Percentiles rank a stretch among this genome's conserved stretches.
Evolutionary conservation across 1,139 yeast species (phyloP).

Genomic region (Geotrichum macrosporum): DNA sequence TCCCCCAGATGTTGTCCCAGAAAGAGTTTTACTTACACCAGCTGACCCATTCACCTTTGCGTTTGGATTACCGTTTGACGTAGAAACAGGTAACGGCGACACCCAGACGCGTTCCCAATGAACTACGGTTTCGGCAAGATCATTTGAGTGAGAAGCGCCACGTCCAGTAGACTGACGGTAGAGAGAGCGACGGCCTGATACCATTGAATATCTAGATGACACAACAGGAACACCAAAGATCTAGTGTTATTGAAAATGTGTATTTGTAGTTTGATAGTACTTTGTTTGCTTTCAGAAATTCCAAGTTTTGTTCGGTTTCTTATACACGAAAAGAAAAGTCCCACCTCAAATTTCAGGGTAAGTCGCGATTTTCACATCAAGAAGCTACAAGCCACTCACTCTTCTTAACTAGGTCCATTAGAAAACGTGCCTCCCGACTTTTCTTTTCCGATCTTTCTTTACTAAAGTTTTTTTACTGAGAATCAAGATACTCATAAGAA

Average conservation of each 20-base stretch:
- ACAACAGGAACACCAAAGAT: too few species aligned
- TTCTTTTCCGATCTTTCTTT: background rate
- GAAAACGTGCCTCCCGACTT: background rate
- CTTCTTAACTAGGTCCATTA: too few species aligned
- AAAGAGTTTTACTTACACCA: background rate
- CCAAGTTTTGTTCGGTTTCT: too few species aligned
- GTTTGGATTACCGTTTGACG: slow-evolving; percentile 5
- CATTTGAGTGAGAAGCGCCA: slow-evolving; percentile 29
- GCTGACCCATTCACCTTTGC: slow-evolving; percentile 5
- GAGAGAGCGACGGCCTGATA: slow-evolving; percentile 29
- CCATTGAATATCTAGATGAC: slow-evolving; percentile 15
- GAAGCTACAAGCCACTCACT: too few species aligned
- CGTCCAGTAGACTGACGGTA: slow-evolving; percentile 30
- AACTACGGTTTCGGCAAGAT: slow-evolving; percentile 31
- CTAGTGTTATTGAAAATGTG: too few species aligned
- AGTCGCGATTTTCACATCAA: background rate
- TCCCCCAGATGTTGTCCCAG: background rate
- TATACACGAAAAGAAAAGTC: too few species aligned
- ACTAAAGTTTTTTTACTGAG: background rate
- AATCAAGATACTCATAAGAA: slow-evolving; percentile 1
- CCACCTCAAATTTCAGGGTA: background rate
- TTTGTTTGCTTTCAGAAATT: too few species aligned
- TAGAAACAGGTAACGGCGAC: slow-evolving; percentile 22
- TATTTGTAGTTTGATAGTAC: too few species aligned
- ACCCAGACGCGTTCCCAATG: slow-evolving; percentile 35